Conservation (phyloP, 345 rosid genomes). For the Schrenkiella parvula region DNA sequence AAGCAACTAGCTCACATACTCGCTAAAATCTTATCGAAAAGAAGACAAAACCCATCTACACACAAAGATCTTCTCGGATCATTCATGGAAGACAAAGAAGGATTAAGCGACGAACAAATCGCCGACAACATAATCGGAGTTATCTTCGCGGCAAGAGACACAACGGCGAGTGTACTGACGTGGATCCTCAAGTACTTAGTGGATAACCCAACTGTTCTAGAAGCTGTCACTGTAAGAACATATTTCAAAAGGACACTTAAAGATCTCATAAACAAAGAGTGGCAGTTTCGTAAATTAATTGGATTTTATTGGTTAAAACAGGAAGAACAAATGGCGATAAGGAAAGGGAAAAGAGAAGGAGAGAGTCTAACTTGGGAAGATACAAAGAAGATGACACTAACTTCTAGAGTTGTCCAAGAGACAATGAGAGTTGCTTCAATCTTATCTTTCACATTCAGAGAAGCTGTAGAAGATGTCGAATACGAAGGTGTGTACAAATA, state of each 20-base stretch:
- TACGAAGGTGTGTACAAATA: conserved; percentile 53
- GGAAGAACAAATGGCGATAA: conserved; percentile 76
- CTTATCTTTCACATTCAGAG: conserved; percentile 85
- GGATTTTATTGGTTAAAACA: conserved; percentile 18
- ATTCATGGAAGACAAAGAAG: conserved; percentile 72
- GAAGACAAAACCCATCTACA: conserved; percentile 45
- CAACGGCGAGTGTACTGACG: conserved; percentile 78
- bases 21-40: conserved; percentile 51
- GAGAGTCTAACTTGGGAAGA: conserved; percentile 62
- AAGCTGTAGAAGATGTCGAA: conserved; percentile 89
- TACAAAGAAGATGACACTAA: conserved; percentile 72
- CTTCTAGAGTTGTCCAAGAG: conserved; percentile 76
- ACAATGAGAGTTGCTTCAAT: conserved; percentile 78
- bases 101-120: conserved; percentile 68
- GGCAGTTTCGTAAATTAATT: conserved; percentile 26
- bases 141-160: conserved; percentile 87
- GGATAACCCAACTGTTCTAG: conserved; percentile 63
- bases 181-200: conserved; percentile 87
- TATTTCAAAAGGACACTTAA: neutral
- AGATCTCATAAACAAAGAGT: neutral
- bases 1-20: conserved; percentile 67
- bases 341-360: conserved; percentile 43
- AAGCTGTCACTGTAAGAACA: conserved; percentile 72
- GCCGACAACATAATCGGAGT: conserved; percentile 93
- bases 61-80: conserved; percentile 61